These are phyloP conservation scores for Aspergillus viridinutans DNA, from an alignment of 2,329 filamentous ascomycete genomes.

Conservation along the genomic window DNA sequence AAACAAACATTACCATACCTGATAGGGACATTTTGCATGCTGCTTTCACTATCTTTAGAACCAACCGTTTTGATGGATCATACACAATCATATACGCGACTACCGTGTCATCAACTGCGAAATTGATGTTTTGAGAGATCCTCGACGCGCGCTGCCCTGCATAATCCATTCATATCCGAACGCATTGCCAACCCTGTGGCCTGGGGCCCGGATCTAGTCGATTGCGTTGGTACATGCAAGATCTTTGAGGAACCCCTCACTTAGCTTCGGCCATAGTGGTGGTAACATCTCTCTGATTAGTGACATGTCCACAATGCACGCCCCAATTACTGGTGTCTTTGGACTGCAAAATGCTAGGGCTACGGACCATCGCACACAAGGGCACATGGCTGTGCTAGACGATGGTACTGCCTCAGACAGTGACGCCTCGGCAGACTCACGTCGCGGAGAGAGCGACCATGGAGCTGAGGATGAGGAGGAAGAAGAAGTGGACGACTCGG, in stretches of 20 bases:
- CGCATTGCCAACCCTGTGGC: no score
- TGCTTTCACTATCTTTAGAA: constrained; percentile 2
- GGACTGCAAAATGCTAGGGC: constrained; percentile 19
- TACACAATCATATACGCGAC: background rate
- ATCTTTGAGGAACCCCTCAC: background rate
- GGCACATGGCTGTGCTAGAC: constrained; percentile 14
- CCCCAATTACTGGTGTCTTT: constrained; percentile 22
- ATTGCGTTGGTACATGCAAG: background rate
- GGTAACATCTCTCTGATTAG: background rate
- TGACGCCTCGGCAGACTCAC: constrained; percentile 11
- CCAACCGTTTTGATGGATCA: background rate
- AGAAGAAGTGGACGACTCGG: constrained; percentile 45
- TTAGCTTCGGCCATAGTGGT: background rate
- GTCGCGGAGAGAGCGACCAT: constrained; percentile 17
- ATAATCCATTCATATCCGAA: background rate
- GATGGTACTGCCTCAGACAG: constrained; percentile 12
- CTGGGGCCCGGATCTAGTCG: background rate
- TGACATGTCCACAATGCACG: constrained; percentile 25
- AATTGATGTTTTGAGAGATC: background rate
- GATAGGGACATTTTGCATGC: constrained; percentile 8
- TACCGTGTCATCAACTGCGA: background rate
- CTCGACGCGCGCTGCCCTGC: background rate
- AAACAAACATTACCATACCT: constrained; percentile 11
- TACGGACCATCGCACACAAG: constrained; percentile 7
- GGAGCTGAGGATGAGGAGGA: constrained; percentile 30